phyloP scores from a whole-genome alignment of 1,139 yeast genomes.

The Scheffersomyces stambukii region DNA sequence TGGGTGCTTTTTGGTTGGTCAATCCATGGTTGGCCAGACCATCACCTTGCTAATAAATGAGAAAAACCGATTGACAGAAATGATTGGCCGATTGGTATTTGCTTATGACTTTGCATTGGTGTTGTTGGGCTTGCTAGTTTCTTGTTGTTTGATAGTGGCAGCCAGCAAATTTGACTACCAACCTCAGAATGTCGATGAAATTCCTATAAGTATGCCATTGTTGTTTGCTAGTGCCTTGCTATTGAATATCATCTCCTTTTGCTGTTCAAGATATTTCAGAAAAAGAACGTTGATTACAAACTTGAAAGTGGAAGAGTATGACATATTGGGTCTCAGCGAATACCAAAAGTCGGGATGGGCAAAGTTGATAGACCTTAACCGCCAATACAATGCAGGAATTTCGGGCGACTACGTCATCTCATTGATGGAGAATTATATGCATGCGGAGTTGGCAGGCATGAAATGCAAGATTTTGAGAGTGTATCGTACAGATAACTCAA shows the following conservation, averaged over 20 bases:
- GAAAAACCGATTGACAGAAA: conserved; percentile 12
- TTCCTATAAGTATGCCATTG: conserved; percentile 12
- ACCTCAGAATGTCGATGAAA: conserved; percentile 7
- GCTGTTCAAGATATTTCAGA: conserved; percentile 13
- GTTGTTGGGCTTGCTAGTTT: conserved; percentile 4
- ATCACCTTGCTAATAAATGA: conserved; percentile 12
- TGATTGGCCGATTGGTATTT: conserved; percentile 13
- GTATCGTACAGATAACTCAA: conserved; percentile 12
- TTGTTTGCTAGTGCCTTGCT: conserved; percentile 11
- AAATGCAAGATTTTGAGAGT: conserved; percentile 34
- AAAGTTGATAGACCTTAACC: conserved; percentile 29
- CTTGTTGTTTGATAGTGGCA: conserved; percentile 9
- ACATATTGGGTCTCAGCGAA: conserved; percentile 20
- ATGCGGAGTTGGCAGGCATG: conserved; percentile 26
- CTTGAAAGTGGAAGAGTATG: conserved; percentile 29
- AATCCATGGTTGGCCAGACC: conserved; percentile 12
- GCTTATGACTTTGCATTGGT: conserved; percentile 9
- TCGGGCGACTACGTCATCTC: conserved; percentile 35
- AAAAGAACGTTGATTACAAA: conserved; percentile 11
- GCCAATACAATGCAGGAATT: conserved; percentile 28
- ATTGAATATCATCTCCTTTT: conserved; percentile 8
- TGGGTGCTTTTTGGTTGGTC: conserved; percentile 12
- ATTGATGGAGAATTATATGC: conserved; percentile 32
- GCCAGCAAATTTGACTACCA: conserved; percentile 8
- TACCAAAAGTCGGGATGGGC: conserved; percentile 35